Evolutionary conservation across 345 rosid genomes (phyloP).

Genomic region (Capsella bursapastoris): DNA sequence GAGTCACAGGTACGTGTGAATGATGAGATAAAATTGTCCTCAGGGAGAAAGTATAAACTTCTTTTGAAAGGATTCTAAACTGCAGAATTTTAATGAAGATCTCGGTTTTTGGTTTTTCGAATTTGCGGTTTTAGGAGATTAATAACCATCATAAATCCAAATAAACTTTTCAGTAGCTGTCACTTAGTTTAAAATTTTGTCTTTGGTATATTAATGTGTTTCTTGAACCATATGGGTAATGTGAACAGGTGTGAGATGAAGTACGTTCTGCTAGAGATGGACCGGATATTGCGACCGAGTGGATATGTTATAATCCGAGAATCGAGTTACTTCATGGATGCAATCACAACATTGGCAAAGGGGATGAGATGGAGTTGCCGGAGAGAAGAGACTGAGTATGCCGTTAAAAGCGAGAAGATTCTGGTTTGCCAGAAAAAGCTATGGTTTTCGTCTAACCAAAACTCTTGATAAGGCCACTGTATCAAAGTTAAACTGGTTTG

Average conservation of each 20-base stretch:
- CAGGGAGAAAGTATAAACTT: not conserved
- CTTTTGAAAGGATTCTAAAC: too few relatives aligned
- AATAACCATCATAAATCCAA: too few relatives aligned
- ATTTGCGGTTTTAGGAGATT: not conserved
- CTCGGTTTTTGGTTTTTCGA: not conserved
- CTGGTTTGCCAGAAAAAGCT: conserved; percentile 91
- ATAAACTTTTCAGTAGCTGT: too few relatives aligned
- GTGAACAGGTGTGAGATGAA: conserved; percentile 83
- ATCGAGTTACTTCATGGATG: conserved; percentile 78
- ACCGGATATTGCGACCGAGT: conserved; percentile 74
- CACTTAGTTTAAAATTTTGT: too few relatives aligned
- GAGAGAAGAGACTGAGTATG: conserved; percentile 70
- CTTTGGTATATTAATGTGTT: conserved; percentile 6
- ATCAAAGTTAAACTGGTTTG: conserved; percentile 23
- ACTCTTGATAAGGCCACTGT: conserved; percentile 28
- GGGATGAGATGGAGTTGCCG: conserved; percentile 90
- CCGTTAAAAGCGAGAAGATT: conserved; percentile 72
- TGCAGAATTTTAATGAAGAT: not conserved
- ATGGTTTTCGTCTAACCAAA: conserved; percentile 64
- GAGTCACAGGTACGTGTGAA: conserved; percentile 69
- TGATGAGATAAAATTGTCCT: not conserved
- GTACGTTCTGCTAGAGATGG: conserved; percentile 86
- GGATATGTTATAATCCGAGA: conserved; percentile 84
- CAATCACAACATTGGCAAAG: conserved; percentile 64
- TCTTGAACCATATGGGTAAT: not conserved